Conservation (phyloP, 352 stramenopile species). For the Phytophthora pseudosyringae region DNA sequence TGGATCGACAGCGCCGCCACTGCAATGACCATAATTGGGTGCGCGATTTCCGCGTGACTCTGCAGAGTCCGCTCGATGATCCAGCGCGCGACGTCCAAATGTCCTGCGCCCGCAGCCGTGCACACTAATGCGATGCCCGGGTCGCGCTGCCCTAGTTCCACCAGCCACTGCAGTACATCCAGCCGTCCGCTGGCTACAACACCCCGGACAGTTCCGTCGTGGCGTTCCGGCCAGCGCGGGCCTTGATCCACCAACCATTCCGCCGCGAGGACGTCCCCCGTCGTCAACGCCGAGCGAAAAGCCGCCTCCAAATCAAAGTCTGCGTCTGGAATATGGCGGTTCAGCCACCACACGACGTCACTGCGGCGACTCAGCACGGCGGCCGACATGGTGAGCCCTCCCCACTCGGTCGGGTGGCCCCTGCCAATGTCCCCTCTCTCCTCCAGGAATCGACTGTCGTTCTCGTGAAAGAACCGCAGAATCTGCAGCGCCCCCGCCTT, state of each 20-base stretch:
- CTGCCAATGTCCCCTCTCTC: background rate
- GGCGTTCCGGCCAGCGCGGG: background rate
- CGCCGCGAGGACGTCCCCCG: slow-evolving; percentile 28
- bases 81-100: slow-evolving; percentile 16
- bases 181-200: slow-evolving; percentile 9
- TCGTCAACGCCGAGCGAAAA: background rate
- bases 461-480: slow-evolving; percentile 18
- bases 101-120: slow-evolving; percentile 13
- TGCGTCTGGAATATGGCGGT: slow-evolving; percentile 5
- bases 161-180: slow-evolving; percentile 16
- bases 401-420: slow-evolving; percentile 7
- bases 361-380: slow-evolving; percentile 13
- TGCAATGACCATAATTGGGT: background rate
- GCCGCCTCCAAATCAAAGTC: background rate
- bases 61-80: background rate
- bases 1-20: slow-evolving; percentile 1
- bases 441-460: background rate
- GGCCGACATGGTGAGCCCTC: background rate
- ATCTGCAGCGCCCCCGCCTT: slow-evolving; percentile 13
- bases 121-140: background rate
- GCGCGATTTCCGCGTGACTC: background rate
- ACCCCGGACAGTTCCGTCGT: background rate
- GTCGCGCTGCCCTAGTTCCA: background rate
- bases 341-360: slow-evolving; percentile 28
- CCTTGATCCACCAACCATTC: slow-evolving; percentile 15